Percentiles rank a stretch among this genome's conserved stretches.
These are phyloP conservation scores for Naganishia randhawae DNA, from an alignment of 768 basidiomycete genomes.

Conservation along the genomic window DNA sequence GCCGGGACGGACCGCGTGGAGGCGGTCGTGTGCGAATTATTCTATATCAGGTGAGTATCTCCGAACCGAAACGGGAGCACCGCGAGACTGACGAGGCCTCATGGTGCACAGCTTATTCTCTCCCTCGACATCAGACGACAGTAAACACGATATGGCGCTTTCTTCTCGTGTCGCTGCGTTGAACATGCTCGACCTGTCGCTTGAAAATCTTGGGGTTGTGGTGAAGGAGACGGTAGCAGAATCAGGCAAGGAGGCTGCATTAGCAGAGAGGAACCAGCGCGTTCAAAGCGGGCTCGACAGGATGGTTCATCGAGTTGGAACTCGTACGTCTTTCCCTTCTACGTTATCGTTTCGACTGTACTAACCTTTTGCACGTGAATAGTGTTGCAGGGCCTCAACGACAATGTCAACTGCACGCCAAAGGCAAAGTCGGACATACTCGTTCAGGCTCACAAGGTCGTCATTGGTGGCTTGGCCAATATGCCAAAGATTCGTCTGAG, in stretches of 20 bases:
- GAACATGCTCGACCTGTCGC: constrained; percentile 79
- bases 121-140: constrained; percentile 69
- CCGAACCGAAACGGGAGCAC: neutral
- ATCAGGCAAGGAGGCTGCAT: constrained; percentile 39
- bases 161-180: constrained; percentile 84
- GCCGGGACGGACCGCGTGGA: constrained; percentile 70
- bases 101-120: constrained; percentile 63
- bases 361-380: neutral
- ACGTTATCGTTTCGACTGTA: neutral
- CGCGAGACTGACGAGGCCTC: neutral
- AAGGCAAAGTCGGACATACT: constrained; percentile 74
- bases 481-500: constrained; percentile 24
- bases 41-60: constrained; percentile 74
- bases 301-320: constrained; percentile 70
- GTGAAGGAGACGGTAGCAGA: constrained; percentile 57
- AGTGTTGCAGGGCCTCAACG: constrained; percentile 60
- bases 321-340: constrained; percentile 57
- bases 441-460: constrained; percentile 75
- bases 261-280: constrained; percentile 28
- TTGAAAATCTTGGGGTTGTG: constrained; percentile 85
- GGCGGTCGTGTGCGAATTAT: constrained; percentile 62
- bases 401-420: constrained; percentile 58
- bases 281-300: constrained; percentile 55
- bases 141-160: constrained; percentile 82
- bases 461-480: constrained; percentile 60